Base-by-base conservation (phyloP, 345 rosid species). In the Raphanus raphanistrum region DNA sequence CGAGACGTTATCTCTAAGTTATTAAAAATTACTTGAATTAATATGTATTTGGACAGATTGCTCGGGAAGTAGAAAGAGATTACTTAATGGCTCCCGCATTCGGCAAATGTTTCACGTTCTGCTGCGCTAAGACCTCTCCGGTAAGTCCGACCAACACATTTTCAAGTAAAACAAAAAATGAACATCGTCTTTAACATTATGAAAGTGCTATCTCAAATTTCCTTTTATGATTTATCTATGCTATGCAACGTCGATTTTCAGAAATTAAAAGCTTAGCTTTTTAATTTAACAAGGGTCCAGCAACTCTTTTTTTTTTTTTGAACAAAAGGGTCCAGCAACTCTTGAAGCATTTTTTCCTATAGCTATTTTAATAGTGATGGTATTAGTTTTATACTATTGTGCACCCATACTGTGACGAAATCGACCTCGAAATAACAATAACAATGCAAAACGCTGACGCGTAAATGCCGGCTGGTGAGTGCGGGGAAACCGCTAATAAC, bases 91-190 rank as follows among this genome's bases (percentile, higher is more conserved):
- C 82, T 79, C 78, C 82, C 36, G 4, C 63, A 68, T 79, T 79
- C 38, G 3, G 74, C 28, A 73, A 73, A 79, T 79, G 78, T 62
- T 79, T 79, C 74, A 61, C 3, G 70, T 73, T 73, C 70, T 79
- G 82, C 66, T 79, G 78, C 8, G 70, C 64, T 61, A 79, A 79
- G 65, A 79, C 78, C 60, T 73, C 82, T 12, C 70, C 74, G n/a
- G 82, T 73, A 73, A 73, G 74, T 61, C 25, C 41, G 2, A 43
- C 0, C 63, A 17, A 68, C 48, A 25, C 16, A 5, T 54, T 35
- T 65, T 32, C 6, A 25, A 33, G 45, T 36, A 1, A 9, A 61
- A 1, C 12, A 50, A n/a, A 2, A 26, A 11, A 26, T 27, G 35
- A 59, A 27, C 12, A 59, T 6, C 2, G 33, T 59, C 31, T 59